Conservation (phyloP, 2,329 filamentous ascomycete species). For the Endothia cerciana region DNA sequence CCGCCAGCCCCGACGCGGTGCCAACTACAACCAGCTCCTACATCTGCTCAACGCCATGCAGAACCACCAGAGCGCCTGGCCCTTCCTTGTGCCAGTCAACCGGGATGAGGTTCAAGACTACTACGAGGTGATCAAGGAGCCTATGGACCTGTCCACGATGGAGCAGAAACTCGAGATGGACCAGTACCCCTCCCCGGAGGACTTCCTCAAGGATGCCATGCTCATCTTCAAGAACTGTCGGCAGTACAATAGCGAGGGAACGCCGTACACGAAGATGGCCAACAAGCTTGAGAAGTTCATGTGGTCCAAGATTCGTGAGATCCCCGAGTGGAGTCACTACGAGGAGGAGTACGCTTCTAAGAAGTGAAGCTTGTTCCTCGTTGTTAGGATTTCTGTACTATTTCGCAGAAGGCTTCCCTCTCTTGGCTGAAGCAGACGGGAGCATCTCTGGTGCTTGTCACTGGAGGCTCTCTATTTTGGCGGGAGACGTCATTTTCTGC, state of each 20-base stretch:
- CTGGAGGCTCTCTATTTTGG: not conserved
- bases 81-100: slow-evolving; percentile 91
- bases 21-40: slow-evolving; percentile 92
- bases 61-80: slow-evolving; percentile 92
- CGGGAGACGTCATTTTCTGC: not conserved
- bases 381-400: not conserved
- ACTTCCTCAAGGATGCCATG: slow-evolving; percentile 86
- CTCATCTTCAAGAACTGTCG: slow-evolving; percentile 95
- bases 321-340: slow-evolving; percentile 85
- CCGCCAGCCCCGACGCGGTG: slow-evolving; percentile 90
- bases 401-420: not conserved
- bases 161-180: slow-evolving; percentile 93
- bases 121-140: slow-evolving; percentile 96
- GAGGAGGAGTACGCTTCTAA: slow-evolving; percentile 38
- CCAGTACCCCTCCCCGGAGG: slow-evolving; percentile 86
- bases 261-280: slow-evolving; percentile 91
- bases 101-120: slow-evolving; percentile 98
- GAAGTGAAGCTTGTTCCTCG: slow-evolving; percentile 9
- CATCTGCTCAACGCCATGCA: slow-evolving; percentile 94
- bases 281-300: slow-evolving; percentile 93
- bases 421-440: not conserved
- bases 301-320: slow-evolving; percentile 89
- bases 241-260: slow-evolving; percentile 94
- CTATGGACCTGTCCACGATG: slow-evolving; percentile 97
- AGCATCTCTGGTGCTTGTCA: not conserved